phyloP scores from a whole-genome alignment of 257 asterid genomes.

The Paulownia fortunei region DNA sequence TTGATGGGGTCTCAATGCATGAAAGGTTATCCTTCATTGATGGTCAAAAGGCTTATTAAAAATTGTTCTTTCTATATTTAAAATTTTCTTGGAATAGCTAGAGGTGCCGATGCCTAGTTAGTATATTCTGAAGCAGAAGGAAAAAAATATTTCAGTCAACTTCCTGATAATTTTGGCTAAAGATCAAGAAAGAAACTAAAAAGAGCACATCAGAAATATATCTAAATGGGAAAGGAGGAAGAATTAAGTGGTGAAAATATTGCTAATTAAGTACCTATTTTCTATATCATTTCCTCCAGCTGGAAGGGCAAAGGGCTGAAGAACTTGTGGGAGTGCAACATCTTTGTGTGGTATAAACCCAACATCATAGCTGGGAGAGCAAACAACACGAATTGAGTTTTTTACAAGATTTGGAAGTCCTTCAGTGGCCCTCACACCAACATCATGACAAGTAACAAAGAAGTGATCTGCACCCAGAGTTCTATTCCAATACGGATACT shows the following conservation, averaged over 20 bases:
- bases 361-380: constrained; percentile 99
- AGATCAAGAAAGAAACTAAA: constrained; percentile 14
- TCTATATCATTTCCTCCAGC: constrained; percentile 95
- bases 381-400: constrained; percentile 95
- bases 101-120: background rate
- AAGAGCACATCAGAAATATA: background rate
- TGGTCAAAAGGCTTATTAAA: background rate
- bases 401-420: constrained; percentile 90
- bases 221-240: background rate
- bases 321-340: constrained; percentile 95
- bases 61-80: background rate
- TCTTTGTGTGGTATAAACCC: constrained; percentile 99
- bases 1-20: background rate
- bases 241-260: constrained; percentile 10
- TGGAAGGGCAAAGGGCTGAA: constrained; percentile 98
- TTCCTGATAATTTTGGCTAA: constrained; percentile 5
- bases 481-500: constrained; percentile 96
- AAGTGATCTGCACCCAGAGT: constrained; percentile 97
- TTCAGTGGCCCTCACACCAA: constrained; percentile 99
- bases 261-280: constrained; percentile 61
- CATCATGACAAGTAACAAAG: constrained; percentile 98
- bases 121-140: constrained; percentile 18
- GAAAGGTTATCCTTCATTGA: background rate
- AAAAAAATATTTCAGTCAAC: background rate
- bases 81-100: background rate